Conservation (phyloP, 2,329 filamentous ascomycete species). For the Monosporascus sp. region DNA sequence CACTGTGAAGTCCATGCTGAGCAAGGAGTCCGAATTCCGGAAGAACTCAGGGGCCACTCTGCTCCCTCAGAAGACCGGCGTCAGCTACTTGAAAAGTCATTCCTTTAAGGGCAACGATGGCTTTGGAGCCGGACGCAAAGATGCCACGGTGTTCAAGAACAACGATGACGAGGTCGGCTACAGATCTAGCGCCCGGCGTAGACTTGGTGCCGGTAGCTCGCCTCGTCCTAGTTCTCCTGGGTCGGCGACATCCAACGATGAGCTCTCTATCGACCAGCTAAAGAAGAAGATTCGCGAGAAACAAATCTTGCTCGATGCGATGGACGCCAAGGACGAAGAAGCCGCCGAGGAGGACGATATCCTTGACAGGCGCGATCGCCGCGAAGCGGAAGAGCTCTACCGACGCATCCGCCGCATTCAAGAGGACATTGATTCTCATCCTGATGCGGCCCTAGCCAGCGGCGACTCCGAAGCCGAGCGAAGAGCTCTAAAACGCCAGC, state of each 20-base stretch:
- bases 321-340: conserved; percentile 93
- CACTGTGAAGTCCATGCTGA: conserved; percentile 82
- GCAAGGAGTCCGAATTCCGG: conserved; percentile 81
- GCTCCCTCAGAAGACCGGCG: conserved; percentile 92
- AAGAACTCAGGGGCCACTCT: conserved; percentile 87
- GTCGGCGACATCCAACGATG: conserved; percentile 66
- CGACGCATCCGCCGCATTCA: conserved; percentile 86
- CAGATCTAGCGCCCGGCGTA: conserved; percentile 84
- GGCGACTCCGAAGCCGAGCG: conserved; percentile 85
- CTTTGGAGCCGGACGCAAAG: conserved; percentile 65
- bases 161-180: conserved; percentile 92
- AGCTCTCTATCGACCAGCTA: conserved; percentile 79
- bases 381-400: conserved; percentile 91
- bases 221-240: conserved; percentile 74
- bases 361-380: conserved; percentile 81
- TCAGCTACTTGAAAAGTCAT: conserved; percentile 94
- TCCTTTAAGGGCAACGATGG: conserved; percentile 70
- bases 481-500: conserved; percentile 77
- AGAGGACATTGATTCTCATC: conserved; percentile 89
- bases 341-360: conserved; percentile 85
- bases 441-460: conserved; percentile 64
- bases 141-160: conserved; percentile 94
- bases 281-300: conserved; percentile 91
- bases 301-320: conserved; percentile 88
- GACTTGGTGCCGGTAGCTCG: conserved; percentile 66